These are phyloP conservation scores for Tricholoma furcatifolium DNA, from an alignment of 768 basidiomycete species.

Conservation along the genomic window DNA sequence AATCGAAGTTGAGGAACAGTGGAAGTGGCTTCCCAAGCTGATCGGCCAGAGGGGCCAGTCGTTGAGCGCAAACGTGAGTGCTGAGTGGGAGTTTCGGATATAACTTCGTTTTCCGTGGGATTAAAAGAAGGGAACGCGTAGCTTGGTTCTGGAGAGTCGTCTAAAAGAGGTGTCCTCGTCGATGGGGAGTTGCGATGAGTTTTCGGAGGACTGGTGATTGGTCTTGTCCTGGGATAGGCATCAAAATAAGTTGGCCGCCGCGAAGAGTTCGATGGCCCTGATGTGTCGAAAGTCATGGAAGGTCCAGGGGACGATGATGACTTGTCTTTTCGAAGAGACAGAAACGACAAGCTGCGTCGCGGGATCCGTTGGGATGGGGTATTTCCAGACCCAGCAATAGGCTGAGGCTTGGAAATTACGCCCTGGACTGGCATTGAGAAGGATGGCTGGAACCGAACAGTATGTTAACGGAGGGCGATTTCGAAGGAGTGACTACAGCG, in stretches of 20 bases:
- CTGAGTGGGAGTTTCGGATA: slow-evolving; percentile 26
- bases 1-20: slow-evolving; percentile 54
- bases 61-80: slow-evolving; percentile 51
- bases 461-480: slow-evolving; percentile 9
- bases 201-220: slow-evolving; percentile 28
- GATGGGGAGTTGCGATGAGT: slow-evolving; percentile 18
- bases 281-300: slow-evolving; percentile 20
- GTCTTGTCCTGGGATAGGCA: slow-evolving; percentile 40
- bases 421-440: slow-evolving; percentile 31
- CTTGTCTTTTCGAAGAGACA: slow-evolving; percentile 54
- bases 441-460: slow-evolving; percentile 11
- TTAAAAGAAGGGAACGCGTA: slow-evolving; percentile 44
- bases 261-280: slow-evolving; percentile 26
- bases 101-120: slow-evolving; percentile 25
- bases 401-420: slow-evolving; percentile 35
- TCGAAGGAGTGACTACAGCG: slow-evolving; percentile 11
- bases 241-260: slow-evolving; percentile 43
- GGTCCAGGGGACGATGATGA: slow-evolving; percentile 21
- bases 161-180: slow-evolving; percentile 20
- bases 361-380: slow-evolving; percentile 38
- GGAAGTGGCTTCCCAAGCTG: slow-evolving; percentile 41
- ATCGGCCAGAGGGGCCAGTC: slow-evolving; percentile 54
- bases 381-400: slow-evolving; percentile 23
- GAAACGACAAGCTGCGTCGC: slow-evolving; percentile 55
- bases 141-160: slow-evolving; percentile 25